Conservation (phyloP, 129 eudicot genomes). For the Logfia minima region DNA sequence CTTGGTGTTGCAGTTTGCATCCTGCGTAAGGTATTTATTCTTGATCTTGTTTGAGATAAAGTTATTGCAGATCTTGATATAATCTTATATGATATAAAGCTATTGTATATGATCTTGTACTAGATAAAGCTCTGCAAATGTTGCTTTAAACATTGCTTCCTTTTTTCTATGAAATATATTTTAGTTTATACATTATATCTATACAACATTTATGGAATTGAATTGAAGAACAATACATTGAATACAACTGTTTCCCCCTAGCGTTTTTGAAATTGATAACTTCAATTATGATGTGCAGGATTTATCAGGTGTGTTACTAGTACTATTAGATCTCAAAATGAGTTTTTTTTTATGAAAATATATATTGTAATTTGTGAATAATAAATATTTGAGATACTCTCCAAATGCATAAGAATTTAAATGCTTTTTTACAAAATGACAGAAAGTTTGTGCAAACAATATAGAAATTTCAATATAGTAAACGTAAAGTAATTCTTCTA, state of each 20-base stretch:
- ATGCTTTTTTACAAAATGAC: slow-evolving; percentile 6
- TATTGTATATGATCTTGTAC: slow-evolving; percentile 17
- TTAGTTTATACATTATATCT: not conserved
- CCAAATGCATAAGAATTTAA: not conserved
- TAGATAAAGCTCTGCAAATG: slow-evolving; percentile 20
- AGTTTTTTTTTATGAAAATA: too few species aligned
- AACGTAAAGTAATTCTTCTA: slow-evolving; percentile 3
- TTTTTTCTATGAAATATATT: slow-evolving; percentile 19
- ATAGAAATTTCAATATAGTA: slow-evolving; percentile 1
- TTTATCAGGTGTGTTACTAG: not conserved
- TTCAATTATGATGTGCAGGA: not conserved
- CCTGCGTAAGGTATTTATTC: slow-evolving; percentile 12
- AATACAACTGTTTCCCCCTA: not conserved
- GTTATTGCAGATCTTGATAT: slow-evolving; percentile 18
- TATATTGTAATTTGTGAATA: not conserved
- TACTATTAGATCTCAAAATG: not conserved
- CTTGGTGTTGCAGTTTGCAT: not conserved
- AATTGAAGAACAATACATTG: not conserved
- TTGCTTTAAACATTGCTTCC: slow-evolving; percentile 27
- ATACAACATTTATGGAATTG: not conserved
- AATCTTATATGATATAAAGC: slow-evolving; percentile 13
- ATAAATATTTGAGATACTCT: not conserved
- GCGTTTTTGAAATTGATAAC: not conserved
- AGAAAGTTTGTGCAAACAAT: not conserved
- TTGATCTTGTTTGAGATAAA: slow-evolving; percentile 24